phyloP scores from a whole-genome alignment of 1,139 yeast genomes.

The Debaryomycetaceae sp. region DNA sequence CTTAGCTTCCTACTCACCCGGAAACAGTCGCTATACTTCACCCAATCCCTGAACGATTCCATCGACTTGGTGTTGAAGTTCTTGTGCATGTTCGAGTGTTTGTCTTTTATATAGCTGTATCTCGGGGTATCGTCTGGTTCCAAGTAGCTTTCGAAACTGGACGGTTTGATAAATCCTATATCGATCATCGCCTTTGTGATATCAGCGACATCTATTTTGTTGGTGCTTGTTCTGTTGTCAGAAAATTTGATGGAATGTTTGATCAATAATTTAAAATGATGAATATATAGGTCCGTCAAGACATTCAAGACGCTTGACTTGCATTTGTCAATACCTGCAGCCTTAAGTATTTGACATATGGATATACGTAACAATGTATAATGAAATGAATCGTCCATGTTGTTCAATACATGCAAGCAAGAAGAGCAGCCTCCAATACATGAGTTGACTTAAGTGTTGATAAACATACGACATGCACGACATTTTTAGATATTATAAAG shows the following conservation, averaged over 20 bases:
- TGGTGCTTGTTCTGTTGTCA: conserved; percentile 10
- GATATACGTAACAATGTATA: conserved; percentile 61
- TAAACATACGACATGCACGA: not conserved
- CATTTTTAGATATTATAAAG: not conserved
- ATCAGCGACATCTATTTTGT: conserved; percentile 49
- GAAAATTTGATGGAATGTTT: conserved; percentile 31
- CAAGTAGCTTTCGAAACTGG: conserved; percentile 11
- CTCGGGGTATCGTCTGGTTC: conserved; percentile 15
- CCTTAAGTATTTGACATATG: conserved; percentile 62
- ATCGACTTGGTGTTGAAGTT: conserved; percentile 36
- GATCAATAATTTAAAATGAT: conserved; percentile 49
- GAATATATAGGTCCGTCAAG: conserved; percentile 58
- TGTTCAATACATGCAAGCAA: not conserved
- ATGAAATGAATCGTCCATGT: conserved; percentile 43
- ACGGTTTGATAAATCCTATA: conserved; percentile 51
- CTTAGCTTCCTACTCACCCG: conserved; percentile 24
- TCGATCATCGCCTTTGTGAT: conserved; percentile 58
- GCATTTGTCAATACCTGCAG: conserved; percentile 71
- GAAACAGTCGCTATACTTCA: conserved; percentile 26
- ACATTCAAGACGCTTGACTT: conserved; percentile 59
- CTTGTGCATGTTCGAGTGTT: conserved; percentile 6
- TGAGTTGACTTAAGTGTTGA: not conserved
- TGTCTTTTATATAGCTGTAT: conserved; percentile 4
- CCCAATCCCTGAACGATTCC: conserved; percentile 38
- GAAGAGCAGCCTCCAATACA: not conserved